phyloP scores from a whole-genome alignment of 306 rosid species.

The Prunus mira region DNA sequence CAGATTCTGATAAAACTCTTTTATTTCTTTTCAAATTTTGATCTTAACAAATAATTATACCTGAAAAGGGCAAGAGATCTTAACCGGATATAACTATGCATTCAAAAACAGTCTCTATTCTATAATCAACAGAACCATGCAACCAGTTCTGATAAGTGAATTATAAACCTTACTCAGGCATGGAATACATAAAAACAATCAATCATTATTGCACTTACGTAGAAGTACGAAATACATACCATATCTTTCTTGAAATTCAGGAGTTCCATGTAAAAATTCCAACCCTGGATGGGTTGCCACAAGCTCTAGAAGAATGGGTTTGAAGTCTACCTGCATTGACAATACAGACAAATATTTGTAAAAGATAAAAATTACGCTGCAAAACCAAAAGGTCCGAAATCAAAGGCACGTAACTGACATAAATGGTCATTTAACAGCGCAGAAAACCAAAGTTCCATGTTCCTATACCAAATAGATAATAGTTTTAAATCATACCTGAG shows the following conservation, averaged over 20 bases:
- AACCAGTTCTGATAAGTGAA: neutral
- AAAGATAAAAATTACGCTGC: neutral
- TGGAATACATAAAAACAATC: neutral
- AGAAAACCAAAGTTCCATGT: neutral
- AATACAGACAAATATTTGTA: conserved; percentile 23
- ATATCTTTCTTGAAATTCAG: conserved; percentile 98
- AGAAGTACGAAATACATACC: conserved; percentile 48
- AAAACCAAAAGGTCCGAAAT: conserved; percentile 14
- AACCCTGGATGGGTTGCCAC: conserved; percentile 93
- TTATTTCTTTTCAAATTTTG: neutral
- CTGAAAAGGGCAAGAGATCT: neutral
- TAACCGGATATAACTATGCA: neutral
- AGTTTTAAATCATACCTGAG: conserved; percentile 53
- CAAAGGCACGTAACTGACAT: neutral
- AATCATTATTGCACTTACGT: conserved; percentile 2
- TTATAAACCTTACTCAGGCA: neutral
- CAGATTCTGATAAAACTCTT: neutral
- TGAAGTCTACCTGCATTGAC: conserved; percentile 73
- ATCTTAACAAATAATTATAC: neutral
- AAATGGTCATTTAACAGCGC: neutral
- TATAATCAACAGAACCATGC: neutral
- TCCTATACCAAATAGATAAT: neutral
- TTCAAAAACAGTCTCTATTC: neutral
- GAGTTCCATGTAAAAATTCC: conserved; percentile 94
- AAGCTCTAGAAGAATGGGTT: conserved; percentile 80